phyloP scores from a whole-genome alignment of 305 asterid genomes.

The Rubia peregrina region DNA sequence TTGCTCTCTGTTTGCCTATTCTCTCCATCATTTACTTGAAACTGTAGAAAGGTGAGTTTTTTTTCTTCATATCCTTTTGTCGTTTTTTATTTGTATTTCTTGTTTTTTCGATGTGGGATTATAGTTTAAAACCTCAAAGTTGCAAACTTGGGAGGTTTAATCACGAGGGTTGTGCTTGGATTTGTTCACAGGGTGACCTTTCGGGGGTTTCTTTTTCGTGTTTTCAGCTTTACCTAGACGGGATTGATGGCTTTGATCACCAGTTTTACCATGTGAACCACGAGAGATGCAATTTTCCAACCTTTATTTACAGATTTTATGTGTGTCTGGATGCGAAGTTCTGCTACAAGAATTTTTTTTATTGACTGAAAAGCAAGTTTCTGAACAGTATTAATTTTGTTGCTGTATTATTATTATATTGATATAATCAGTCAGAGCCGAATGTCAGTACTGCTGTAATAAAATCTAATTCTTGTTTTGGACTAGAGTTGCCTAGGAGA shows the following conservation, averaged over 20 bases:
- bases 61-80: conserved; percentile 1
- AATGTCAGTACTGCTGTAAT: neutral
- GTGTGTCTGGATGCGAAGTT: conserved; percentile 5
- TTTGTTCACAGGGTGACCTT: neutral
- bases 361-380: neutral
- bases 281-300: neutral
- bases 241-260: conserved; percentile 14
- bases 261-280: neutral
- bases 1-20: neutral
- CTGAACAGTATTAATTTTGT: neutral
- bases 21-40: conserved; percentile 7
- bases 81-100: neutral
- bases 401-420: neutral
- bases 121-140: conserved; percentile 10
- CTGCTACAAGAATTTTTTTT: neutral
- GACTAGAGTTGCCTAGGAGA: neutral
- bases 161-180: conserved; percentile 5
- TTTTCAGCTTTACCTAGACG: conserved; percentile 2
- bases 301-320: neutral
- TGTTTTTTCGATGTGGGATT: neutral
- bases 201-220: neutral
- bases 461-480: neutral
- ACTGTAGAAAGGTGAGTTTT: conserved; percentile 21
- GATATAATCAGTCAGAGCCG: neutral
- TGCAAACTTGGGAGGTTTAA: conserved; percentile 11